Conservation (phyloP, 73 alveolate species). For the Stentor roeselii region DNA sequence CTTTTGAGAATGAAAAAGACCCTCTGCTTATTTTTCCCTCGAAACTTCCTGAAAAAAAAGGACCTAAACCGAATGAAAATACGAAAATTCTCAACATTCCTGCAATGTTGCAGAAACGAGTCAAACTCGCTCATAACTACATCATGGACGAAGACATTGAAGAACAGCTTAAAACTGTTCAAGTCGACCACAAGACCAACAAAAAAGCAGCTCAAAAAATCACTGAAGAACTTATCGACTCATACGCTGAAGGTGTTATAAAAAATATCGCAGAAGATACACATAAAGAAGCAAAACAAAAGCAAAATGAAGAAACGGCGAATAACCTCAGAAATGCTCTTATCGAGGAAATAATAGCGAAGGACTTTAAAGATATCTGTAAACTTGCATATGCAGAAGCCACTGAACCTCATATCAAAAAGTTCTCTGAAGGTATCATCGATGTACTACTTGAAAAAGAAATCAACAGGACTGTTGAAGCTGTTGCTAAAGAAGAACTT, state of each 20-base stretch:
- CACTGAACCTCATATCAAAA: not conserved
- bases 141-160: conserved; percentile 14
- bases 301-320: not conserved
- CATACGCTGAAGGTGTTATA: not conserved
- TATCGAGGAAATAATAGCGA: not conserved
- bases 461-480: not conserved
- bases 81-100: not conserved
- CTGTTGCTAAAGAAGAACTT: not conserved
- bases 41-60: not conserved
- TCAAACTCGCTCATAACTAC: not conserved
- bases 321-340: not conserved
- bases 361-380: not conserved
- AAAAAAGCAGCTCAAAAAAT: not conserved
- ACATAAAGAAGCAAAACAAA: not conserved
- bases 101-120: not conserved
- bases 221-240: not conserved
- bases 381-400: not conserved
- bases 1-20: conserved; percentile 47
- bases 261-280: not conserved
- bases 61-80: not conserved
- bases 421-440: not conserved
- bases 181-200: not conserved
- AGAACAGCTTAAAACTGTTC: not conserved
- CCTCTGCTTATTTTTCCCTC: conserved; percentile 57
- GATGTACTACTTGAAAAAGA: not conserved